These are phyloP conservation scores for Ogataea minuta DNA, from an alignment of 805 yeast genomes.

Conservation along the genomic window DNA sequence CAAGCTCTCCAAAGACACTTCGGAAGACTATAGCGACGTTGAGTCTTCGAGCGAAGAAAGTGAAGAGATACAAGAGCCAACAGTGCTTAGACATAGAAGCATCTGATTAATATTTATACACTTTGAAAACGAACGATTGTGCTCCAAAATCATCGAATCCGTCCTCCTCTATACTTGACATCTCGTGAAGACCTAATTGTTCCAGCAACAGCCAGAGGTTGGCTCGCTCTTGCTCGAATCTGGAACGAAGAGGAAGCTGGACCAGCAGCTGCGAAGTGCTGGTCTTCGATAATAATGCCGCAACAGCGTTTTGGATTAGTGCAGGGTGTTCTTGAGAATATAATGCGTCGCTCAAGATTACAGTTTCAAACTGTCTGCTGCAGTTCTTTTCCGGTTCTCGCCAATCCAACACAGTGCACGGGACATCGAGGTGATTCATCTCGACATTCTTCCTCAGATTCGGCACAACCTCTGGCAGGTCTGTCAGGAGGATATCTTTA, in stretches of 20 bases:
- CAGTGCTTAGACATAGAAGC: conserved; percentile 11
- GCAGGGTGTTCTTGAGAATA: conserved; percentile 80
- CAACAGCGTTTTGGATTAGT: conserved; percentile 64
- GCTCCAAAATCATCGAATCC: conserved; percentile 89
- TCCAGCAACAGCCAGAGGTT: conserved; percentile 55
- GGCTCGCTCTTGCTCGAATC: conserved; percentile 64
- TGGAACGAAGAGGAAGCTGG: conserved; percentile 72
- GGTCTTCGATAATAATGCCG: conserved; percentile 39
- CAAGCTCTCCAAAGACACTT: conserved; percentile 18
- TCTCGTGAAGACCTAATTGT: conserved; percentile 35
- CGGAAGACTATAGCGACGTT: conserved; percentile 14
- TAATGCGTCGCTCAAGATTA: conserved; percentile 84
- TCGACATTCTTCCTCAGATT: conserved; percentile 61
- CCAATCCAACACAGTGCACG: conserved; percentile 71
- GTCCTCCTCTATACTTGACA: conserved; percentile 43
- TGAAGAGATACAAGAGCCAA: conserved; percentile 1
- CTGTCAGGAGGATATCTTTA: conserved; percentile 56
- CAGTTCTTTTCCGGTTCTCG: conserved; percentile 44
- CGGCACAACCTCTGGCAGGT: conserved; percentile 70
- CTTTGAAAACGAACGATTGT: conserved; percentile 54
- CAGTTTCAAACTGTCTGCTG: conserved; percentile 46
- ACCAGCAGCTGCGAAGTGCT: conserved; percentile 50
- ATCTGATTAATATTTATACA: conserved; percentile 17
- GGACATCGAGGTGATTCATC: conserved; percentile 41
- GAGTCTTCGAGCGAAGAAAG: conserved; percentile 7